Evolutionary conservation across 2,329 filamentous ascomycete genomes (phyloP), one percentile per base, ranked within the genome.

Genomic region (Neopestalotiopsis rosae): DNA sequence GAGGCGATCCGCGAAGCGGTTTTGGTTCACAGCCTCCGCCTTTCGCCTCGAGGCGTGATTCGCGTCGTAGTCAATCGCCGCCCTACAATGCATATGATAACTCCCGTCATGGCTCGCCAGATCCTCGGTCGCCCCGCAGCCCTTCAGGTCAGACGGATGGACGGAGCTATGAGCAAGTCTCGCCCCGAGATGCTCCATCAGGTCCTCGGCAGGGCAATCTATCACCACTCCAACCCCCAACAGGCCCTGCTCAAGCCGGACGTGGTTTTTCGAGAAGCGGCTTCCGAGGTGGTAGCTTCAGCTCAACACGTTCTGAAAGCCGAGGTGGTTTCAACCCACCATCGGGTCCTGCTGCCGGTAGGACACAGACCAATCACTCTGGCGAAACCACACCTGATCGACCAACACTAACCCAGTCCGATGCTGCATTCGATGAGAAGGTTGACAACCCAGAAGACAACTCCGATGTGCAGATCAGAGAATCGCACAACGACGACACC

Each of bases 81-180:
- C 86, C 88, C 67, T 88, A 88, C 73, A 81, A 83, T 71, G 84
- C 85, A 28, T 85, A 88, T 24, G 85, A 81, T 65, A 86, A 84
- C 65, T 85, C 85, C 20, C 84, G 87, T 72, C 88, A 89, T 72
- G 86, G 85, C 61, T 91, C 90, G 20, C 89, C 90, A n/a, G 86
- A 86, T 69, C 73, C 76, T 40, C 86, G 88, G 58, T 91, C 90
- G 52, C 89, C 90, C 14, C 89, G 91, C 75, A 83, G 42, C n/a
- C 61, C 83, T 49, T 81, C 82, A 71, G 83, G 83, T 63, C 83
- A 88, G 77, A 86, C 86, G 38, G 84, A 83, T 65, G 88, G 88
- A 85, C 71, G 70, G 59, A 80, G 79, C 70, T 84, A 83, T 24
- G 85, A 81, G 71, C 82, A 81, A 69, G 81, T 78, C 68, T 82